Conservation (phyloP, 371 early-diverging fungal species). For the Chytridium lagenaria region DNA sequence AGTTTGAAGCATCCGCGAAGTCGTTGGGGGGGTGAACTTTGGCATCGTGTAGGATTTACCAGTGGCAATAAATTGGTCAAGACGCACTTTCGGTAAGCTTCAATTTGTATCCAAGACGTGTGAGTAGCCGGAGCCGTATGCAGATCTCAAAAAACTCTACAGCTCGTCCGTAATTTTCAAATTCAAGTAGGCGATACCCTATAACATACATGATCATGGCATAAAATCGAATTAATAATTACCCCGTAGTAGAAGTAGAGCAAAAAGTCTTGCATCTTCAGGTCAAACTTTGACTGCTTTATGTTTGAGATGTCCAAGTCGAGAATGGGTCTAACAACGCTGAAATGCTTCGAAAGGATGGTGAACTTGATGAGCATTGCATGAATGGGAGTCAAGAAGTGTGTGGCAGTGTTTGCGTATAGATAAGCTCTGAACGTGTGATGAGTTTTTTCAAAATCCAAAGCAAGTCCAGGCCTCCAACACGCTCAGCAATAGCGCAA, state of each 20-base stretch:
- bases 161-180: constrained; percentile 72
- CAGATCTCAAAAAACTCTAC: constrained; percentile 61
- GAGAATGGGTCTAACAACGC: constrained; percentile 62
- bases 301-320: constrained; percentile 63
- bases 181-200: constrained; percentile 70
- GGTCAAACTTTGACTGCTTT: constrained; percentile 45
- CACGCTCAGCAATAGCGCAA: constrained; percentile 8
- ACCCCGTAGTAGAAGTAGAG: constrained; percentile 79
- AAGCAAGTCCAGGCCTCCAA: constrained; percentile 9
- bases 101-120: constrained; percentile 77
- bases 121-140: constrained; percentile 58
- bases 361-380: constrained; percentile 61
- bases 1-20: constrained; percentile 58
- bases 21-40: constrained; percentile 36
- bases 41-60: constrained; percentile 41
- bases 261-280: constrained; percentile 64
- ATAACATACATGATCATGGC: background rate
- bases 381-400: constrained; percentile 65
- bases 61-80: constrained; percentile 66
- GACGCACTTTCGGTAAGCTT: constrained; percentile 74
- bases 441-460: constrained; percentile 9
- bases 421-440: background rate
- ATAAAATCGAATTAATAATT: background rate
- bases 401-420: background rate
- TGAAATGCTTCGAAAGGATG: constrained; percentile 67